Conservation (phyloP, 1,284 basidiomycete genomes). For the Ceratobasidium sp. region DNA sequence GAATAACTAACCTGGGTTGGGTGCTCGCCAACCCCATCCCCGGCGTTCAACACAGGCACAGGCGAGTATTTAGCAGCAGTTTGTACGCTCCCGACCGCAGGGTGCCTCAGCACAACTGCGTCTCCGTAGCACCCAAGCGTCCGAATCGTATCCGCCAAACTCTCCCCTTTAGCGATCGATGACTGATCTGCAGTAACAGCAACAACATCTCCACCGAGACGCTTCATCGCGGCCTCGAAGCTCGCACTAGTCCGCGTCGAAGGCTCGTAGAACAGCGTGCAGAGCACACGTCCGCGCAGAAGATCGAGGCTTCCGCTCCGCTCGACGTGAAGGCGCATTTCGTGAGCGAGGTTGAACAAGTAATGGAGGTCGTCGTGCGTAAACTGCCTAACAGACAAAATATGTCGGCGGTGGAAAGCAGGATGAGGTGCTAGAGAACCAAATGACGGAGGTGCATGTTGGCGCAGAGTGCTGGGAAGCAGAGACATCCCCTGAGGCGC, state of each 20-base stretch:
- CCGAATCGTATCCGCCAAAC: constrained; percentile 91
- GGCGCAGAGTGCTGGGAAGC: constrained; percentile 35
- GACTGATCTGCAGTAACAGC: constrained; percentile 83
- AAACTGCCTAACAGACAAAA: constrained; percentile 95
- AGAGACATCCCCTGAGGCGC: constrained; percentile 26
- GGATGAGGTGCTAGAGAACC: constrained; percentile 62
- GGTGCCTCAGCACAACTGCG: constrained; percentile 94
- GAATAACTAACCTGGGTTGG: constrained; percentile 80
- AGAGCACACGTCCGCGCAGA: constrained; percentile 90
- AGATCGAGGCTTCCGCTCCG: constrained; percentile 90
- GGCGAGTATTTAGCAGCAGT: constrained; percentile 93
- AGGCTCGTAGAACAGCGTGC: constrained; percentile 98
- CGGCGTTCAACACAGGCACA: constrained; percentile 95
- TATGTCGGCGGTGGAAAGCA: constrained; percentile 87
- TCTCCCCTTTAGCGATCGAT: constrained; percentile 95
- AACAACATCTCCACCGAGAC: constrained; percentile 95
- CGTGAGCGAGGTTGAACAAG: constrained; percentile 93
- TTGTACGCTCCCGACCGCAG: constrained; percentile 91
- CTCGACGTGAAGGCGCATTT: constrained; percentile 97
- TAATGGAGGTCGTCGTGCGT: constrained; percentile 90
- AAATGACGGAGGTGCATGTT: constrained; percentile 40
- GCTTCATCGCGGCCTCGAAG: constrained; percentile 99
- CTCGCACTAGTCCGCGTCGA: constrained; percentile 95
- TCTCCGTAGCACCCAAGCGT: constrained; percentile 97
- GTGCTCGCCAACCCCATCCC: constrained; percentile 97